Conservation (phyloP, 305 asterid species). For the Rubia occidens region DNA sequence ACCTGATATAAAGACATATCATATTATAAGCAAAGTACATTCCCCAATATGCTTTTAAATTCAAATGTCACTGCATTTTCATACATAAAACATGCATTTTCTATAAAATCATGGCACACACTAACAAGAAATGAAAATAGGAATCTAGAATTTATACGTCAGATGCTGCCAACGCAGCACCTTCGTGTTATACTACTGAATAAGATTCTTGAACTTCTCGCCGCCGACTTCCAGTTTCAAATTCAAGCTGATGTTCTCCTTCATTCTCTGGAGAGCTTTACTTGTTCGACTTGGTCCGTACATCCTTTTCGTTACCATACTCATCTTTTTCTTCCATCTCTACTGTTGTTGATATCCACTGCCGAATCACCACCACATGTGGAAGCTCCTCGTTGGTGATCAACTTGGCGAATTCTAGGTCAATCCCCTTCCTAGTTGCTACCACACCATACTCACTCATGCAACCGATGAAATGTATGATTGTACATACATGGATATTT, state of each 20-base stretch:
- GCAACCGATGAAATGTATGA: constrained; percentile 11
- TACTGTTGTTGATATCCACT: constrained; percentile 5
- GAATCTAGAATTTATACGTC: too few relatives aligned
- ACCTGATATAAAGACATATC: too few relatives aligned
- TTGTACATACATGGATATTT: too few relatives aligned
- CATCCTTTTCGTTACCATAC: constrained; percentile 4
- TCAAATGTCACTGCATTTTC: too few relatives aligned
- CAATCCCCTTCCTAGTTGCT: constrained; percentile 14
- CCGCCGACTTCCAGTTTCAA: constrained; percentile 37
- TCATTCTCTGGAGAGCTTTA: constrained; percentile 20
- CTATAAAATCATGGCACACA: too few relatives aligned
- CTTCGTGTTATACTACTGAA: constrained; percentile 33
- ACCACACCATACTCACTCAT: constrained; percentile 42
- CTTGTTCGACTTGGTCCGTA: constrained; percentile 6
- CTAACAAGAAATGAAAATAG: too few relatives aligned
- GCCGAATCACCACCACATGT: constrained; percentile 19
- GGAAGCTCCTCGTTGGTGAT: constrained; percentile 32
- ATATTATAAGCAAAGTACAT: too few relatives aligned
- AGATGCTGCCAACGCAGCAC: constrained; percentile 16
- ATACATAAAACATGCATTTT: too few relatives aligned
- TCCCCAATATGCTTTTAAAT: too few relatives aligned
- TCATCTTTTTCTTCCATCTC: constrained; percentile 19
- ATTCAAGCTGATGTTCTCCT: accelerated
- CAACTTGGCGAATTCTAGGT: constrained; percentile 27
- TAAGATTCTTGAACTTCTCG: constrained; percentile 20